Evolutionary conservation across 192 early-diverging fungal species (phyloP).

Genomic region (Rhizophagus clarus): DNA sequence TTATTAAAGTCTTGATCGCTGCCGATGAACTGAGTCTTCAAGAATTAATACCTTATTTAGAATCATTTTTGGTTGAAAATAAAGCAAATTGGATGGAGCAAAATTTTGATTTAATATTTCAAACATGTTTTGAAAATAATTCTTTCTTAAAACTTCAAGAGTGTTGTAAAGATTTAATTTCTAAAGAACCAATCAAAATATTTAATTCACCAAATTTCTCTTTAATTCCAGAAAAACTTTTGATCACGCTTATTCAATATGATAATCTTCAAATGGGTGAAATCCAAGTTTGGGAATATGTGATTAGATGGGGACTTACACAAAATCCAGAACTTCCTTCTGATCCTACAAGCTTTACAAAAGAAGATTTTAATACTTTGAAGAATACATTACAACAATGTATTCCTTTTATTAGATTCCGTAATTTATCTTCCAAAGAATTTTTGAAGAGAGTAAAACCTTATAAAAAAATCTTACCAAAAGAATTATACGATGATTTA

Average conservation of each 20-base stretch:
- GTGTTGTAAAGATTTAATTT: background rate
- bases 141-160: background rate
- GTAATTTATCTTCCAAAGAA: background rate
- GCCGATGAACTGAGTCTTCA: background rate
- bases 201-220: background rate
- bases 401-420: background rate
- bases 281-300: background rate
- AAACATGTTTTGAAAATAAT: background rate
- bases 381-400: background rate
- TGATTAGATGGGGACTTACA: conserved; percentile 7
- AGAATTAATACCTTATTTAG: background rate
- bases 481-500: background rate
- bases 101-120: background rate
- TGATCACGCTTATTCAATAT: background rate
- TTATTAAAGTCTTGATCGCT: background rate
- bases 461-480: background rate
- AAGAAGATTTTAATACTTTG: background rate
- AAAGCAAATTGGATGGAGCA: background rate
- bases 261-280: conserved; percentile 11
- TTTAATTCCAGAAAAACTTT: background rate
- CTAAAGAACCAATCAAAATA: background rate
- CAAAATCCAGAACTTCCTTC: background rate
- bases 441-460: background rate
- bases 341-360: background rate
- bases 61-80: background rate